Base-by-base conservation (phyloP, 2,329 filamentous ascomycete species). In the Aspergillus sp. region DNA sequence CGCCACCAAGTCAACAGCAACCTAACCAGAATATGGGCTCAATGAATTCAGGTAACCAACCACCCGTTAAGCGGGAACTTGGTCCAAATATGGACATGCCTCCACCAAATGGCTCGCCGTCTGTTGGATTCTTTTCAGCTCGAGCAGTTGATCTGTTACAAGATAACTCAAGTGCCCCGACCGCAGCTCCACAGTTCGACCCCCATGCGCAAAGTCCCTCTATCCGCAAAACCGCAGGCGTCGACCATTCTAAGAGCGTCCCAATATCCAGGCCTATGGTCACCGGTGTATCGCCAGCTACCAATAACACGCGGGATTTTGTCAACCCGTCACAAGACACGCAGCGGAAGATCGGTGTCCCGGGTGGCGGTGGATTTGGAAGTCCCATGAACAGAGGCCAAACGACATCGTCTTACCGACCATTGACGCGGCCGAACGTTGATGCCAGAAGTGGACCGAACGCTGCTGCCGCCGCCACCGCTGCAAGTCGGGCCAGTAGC, bases 161-260 rank as follows among this genome's bases (percentile, higher is more conserved):
- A 4, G 76, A 79, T 48, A 71, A 73, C 54, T 71, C 65, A 36
- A 70, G 72, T 41, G 69, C 62, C 7, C 68, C 70, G 32, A 60
- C 66, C 3, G 64, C 73, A 3, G 64, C 69, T 4, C 72, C 80
- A 8, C 71, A 75, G 27, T 91, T 90, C 64, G 85, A 90, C 56
- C 85, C 85, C 2, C 82, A 82, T 48, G 76, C 81, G 4, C 85
- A 90, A 58, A 88, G 83, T 51, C 89, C 90, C 0, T 93, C 89
- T 0, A 89, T 95, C 60, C 81, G 88, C 51, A 90, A 91, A 62
- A 96, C 91, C 0, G 85, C 86, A 0, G 90, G 90, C 2, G 78
- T 96, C 35, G 88, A 96, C 59, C 88, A 94, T 60, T 81, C 72
- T 26, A 83, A 80, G 44, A 90, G 86, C 4, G 83, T 84, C 44